Evolutionary conservation across 257 asterid species (phyloP), one percentile per base, ranked within the genome.

Genomic region (Plectranthus barbatus): DNA sequence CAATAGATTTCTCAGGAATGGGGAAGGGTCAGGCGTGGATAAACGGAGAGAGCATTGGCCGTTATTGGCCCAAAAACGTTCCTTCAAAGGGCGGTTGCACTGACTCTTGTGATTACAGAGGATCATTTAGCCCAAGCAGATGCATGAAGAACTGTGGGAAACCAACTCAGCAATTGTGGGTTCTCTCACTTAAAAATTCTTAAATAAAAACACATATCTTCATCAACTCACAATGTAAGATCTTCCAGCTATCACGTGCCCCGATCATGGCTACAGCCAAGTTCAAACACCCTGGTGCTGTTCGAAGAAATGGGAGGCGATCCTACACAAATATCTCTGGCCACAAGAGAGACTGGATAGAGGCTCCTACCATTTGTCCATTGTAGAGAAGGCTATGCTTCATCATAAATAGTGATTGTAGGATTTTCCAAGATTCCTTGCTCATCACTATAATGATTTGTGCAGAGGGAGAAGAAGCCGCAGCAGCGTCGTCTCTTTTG

Each of bases 1-100:
- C 90, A 11, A 17, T 90, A 57, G 95, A 90, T 78, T 76, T 87
- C 51, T 83, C 81, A 0, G 86, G 94, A 17, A 67, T 83, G 87
- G 97, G 94, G 23, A 90, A 90, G 75, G 97, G 97, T 1, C 83
- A 84, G 56, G 97, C 97, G 47, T 90, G 97, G 97, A 82, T 90
- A 53, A 90, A 90, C 18, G 95, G 95, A 23, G 81, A 87, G 74
- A 77, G 97, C 85, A 81, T 90, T 11, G 95, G 97, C 13, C 97
- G 95, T 23, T 90, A 83, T 55, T 90, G 97, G 97, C 97, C 92
- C 7, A 47, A 80, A 37, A 24, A 75, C 36, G 64, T 7, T 7
- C 86, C 92, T 23, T 17, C 85, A 23, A 74, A 69, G 40, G 64
- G 26, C 18, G 91, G 88, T 44, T 90, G 97, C 73, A 48, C 79